These are phyloP conservation scores for Mallotus nudiflorus DNA, from an alignment of 345 rosid species.

Conservation along the genomic window DNA sequence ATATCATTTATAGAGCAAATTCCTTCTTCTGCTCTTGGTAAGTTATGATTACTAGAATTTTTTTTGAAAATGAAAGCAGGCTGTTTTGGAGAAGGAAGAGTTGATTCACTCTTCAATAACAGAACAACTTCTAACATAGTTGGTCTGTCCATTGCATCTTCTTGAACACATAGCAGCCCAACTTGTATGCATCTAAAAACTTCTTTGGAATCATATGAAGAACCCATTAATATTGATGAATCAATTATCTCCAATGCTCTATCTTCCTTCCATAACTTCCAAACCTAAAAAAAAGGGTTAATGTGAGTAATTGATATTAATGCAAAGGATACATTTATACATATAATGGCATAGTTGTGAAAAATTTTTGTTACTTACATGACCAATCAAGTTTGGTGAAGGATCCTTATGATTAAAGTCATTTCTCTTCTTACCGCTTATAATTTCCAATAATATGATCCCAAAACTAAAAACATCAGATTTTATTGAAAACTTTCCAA, in stretches of 20 bases:
- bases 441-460: neutral
- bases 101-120: constrained; percentile 36
- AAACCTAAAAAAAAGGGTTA: too few relatives aligned
- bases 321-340: too few relatives aligned
- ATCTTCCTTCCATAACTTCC: neutral
- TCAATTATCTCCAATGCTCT: constrained; percentile 33
- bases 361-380: constrained; percentile 1
- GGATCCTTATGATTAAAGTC: constrained; percentile 5
- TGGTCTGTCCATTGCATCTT: constrained; percentile 9
- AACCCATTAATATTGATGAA: constrained; percentile 20
- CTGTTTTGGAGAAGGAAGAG: too few relatives aligned
- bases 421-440: constrained; percentile 5
- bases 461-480: constrained; percentile 25
- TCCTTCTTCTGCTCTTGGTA: neutral
- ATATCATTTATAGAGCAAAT: constrained; percentile 32
- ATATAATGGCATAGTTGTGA: too few relatives aligned
- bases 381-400: neutral
- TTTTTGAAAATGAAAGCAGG: neutral
- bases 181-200: constrained; percentile 45
- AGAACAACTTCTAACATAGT: constrained; percentile 44
- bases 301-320: too few relatives aligned
- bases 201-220: constrained; percentile 27
- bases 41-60: neutral
- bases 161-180: constrained; percentile 60
- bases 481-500: constrained; percentile 8